Base-by-base conservation (phyloP, 495 filamentous ascomycete genomes). In the Neurospora tetraspora region DNA sequence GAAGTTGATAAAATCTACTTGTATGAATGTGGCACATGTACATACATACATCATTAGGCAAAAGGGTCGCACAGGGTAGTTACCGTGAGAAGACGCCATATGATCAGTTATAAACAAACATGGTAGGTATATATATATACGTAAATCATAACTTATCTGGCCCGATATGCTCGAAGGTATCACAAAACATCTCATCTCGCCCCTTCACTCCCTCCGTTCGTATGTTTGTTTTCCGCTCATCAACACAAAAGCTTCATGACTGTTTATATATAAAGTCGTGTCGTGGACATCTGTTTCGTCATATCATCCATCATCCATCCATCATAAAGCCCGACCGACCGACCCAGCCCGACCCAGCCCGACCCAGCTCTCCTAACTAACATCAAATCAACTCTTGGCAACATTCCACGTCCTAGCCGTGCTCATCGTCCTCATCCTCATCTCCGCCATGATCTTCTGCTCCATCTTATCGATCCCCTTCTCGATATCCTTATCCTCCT, bases 381-480 rank as follows among this genome's bases (percentile, higher is more conserved):
- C 38, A 11, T 12, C 10, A n/a, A 0, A 3, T 27, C 20, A 53
- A 65, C 7, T 31, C 69, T 74, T 71, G 5, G 18, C 69, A 38
- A 73, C 59, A 47, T 79, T 80, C 82, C 82, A 88, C 12, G 86
- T 88, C 39, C 79, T 74, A 40, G 78, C 81, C 76, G 85, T 88
- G 71, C 80, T 85, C 81, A 88, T 77, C 8, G 86, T 87, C 73
- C 83, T 80, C 81, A 84, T 83, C 53, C 86, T 76, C 85, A 88
- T 87, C 39, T 79, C 80, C 23, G 80, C 80, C 79, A 87, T 83
- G 72, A 88, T 88, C 73, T 85, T 79, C 71, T 74, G 80, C 80
- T 88, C 86, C 86, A 89, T 87, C 70, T 77, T 76, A 70, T 85
- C 83, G 71, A 88, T 87, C 14, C 85, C 83, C 68, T 78, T 78